Conservation (phyloP, 495 filamentous ascomycete species). For the Aspergillus funiculosus region DNA sequence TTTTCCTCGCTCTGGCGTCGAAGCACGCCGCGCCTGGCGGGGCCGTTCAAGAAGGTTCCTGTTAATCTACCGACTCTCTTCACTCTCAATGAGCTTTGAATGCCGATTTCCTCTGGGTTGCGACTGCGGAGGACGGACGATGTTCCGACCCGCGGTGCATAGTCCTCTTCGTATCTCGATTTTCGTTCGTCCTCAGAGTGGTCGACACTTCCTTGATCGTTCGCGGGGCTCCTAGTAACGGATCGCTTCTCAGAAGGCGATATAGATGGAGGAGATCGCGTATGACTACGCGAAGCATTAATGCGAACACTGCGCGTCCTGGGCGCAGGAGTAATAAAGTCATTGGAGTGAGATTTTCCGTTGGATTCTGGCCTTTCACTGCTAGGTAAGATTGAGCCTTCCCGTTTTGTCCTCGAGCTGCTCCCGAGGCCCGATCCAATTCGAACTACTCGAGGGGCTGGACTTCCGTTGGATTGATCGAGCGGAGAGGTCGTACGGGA, state of each 20-base stretch:
- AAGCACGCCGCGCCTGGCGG: constrained; percentile 62
- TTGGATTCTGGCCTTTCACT: constrained; percentile 30
- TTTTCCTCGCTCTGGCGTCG: constrained; percentile 72
- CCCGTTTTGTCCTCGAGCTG: constrained; percentile 29
- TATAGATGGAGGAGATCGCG: constrained; percentile 35
- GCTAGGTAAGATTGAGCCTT: constrained; percentile 32
- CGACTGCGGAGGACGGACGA: constrained; percentile 46
- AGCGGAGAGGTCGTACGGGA: constrained; percentile 38
- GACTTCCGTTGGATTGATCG: constrained; percentile 39
- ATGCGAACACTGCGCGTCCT: constrained; percentile 60
- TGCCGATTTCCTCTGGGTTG: constrained; percentile 49
- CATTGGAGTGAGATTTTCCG: constrained; percentile 27
- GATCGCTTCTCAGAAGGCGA: constrained; percentile 39
- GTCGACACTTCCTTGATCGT: constrained; percentile 38
- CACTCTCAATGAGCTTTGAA: constrained; percentile 65
- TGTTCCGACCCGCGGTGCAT: constrained; percentile 44
- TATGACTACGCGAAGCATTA: constrained; percentile 35
- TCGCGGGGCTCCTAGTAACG: constrained; percentile 28
- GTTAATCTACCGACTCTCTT: constrained; percentile 66
- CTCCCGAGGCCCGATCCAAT: constrained; percentile 43
- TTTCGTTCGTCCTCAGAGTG: constrained; percentile 43
- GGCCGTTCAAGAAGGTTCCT: constrained; percentile 68
- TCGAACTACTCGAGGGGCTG: constrained; percentile 52
- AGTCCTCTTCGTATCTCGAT: constrained; percentile 36
- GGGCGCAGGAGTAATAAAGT: constrained; percentile 64